These are phyloP conservation scores for Fusarium sp. DNA, from an alignment of 2,329 filamentous ascomycete genomes.

Conservation along the genomic window DNA sequence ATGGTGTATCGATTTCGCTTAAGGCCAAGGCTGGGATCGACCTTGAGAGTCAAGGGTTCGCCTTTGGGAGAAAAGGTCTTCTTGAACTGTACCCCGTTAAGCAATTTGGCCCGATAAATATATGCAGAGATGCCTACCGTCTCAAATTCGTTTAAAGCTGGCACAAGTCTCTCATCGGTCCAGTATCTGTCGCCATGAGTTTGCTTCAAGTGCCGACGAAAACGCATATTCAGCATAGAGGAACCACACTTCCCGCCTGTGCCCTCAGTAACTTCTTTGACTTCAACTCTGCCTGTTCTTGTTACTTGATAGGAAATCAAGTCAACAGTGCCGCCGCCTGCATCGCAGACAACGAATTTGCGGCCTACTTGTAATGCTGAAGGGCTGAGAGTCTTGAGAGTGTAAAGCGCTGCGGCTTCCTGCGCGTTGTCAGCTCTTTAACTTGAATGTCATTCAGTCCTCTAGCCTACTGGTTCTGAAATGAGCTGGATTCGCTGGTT, in stretches of 20 bases:
- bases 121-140: slow-evolving; percentile 50
- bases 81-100: slow-evolving; percentile 49
- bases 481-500: slow-evolving; percentile 58
- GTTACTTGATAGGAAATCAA: slow-evolving; percentile 64
- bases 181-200: slow-evolving; percentile 57
- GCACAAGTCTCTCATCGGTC: slow-evolving; percentile 55
- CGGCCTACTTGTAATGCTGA: slow-evolving; percentile 57
- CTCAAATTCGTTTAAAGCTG: slow-evolving; percentile 58
- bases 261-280: slow-evolving; percentile 62
- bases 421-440: slow-evolving; percentile 35
- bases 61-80: slow-evolving; percentile 52
- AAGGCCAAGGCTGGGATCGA: slow-evolving; percentile 50
- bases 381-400: slow-evolving; percentile 56
- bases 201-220: slow-evolving; percentile 56
- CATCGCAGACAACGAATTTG: slow-evolving; percentile 64
- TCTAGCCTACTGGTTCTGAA: slow-evolving; percentile 58
- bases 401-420: slow-evolving; percentile 64
- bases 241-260: slow-evolving; percentile 63
- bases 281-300: slow-evolving; percentile 54
- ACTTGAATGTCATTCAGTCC: neutral
- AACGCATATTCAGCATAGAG: slow-evolving; percentile 61
- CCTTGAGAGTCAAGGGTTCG: slow-evolving; percentile 51
- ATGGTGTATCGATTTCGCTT: slow-evolving; percentile 48
- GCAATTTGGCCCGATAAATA: neutral
- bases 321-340: slow-evolving; percentile 65